A percentile compares a stretch with the other conserved stretches of the same genome.
These are phyloP conservation scores for Fusarium stilboides DNA, from an alignment of 2,329 filamentous ascomycete species.

Conservation along the genomic window DNA sequence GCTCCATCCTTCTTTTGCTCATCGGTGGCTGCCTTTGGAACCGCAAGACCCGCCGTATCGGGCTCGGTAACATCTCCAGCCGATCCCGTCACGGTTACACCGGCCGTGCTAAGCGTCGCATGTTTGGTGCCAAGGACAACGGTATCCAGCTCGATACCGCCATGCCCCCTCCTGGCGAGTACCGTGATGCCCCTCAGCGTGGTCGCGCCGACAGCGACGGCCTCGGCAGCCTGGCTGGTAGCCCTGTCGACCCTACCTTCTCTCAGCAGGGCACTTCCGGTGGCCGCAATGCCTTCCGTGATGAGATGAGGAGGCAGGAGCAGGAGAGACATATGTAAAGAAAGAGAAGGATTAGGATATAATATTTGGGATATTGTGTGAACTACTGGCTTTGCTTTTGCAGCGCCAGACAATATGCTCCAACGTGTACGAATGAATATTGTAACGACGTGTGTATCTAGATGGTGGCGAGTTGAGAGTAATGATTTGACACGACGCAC, in stretches of 20 bases:
- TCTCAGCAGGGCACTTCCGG: slow-evolving; percentile 56
- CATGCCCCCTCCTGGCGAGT: slow-evolving; percentile 48
- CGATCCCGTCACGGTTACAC: slow-evolving; percentile 62
- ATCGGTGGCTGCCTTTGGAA: slow-evolving; percentile 72
- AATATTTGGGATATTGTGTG: slow-evolving; percentile 4
- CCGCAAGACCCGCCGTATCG: slow-evolving; percentile 64
- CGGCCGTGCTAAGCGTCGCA: slow-evolving; percentile 57
- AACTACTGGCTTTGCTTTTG: not conserved
- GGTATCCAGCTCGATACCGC: slow-evolving; percentile 64
- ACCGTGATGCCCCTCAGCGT: slow-evolving; percentile 55
- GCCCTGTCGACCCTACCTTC: slow-evolving; percentile 61
- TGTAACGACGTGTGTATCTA: slow-evolving; percentile 27
- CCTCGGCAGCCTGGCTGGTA: slow-evolving; percentile 65
- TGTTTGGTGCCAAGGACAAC: slow-evolving; percentile 56
- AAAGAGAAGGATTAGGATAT: slow-evolving; percentile 10
- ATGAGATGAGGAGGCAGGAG: slow-evolving; percentile 66
- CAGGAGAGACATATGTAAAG: slow-evolving; percentile 53
- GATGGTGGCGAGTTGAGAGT: slow-evolving; percentile 31
- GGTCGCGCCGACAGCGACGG: slow-evolving; percentile 62
- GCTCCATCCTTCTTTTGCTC: slow-evolving; percentile 63
- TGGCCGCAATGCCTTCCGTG: slow-evolving; percentile 63
- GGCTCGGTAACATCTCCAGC: slow-evolving; percentile 67
- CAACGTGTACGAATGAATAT: slow-evolving; percentile 26
- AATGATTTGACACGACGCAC: slow-evolving; percentile 45
- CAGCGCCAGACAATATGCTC: not conserved